Base-by-base conservation (phyloP, 257 asterid genomes). In the Gentiana macrophylla region DNA sequence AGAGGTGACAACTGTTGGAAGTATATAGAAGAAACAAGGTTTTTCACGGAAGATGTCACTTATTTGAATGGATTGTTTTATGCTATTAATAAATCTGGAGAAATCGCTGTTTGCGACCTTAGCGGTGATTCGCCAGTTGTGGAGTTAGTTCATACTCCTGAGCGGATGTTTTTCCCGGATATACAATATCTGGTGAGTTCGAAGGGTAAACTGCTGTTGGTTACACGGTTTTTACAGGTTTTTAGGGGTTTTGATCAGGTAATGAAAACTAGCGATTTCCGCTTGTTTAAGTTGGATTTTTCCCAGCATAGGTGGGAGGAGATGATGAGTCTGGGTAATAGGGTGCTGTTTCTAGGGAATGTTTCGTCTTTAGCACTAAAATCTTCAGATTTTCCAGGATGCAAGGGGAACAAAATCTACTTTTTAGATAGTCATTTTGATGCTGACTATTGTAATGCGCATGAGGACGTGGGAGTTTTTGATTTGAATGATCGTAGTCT, bases 101-200 rank as follows among this genome's bases (percentile, higher is more conserved):
- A 76, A 3, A 63, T 88, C 49, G 94, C 80, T 2, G 65, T 83
- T 37, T 77, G 82, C 68, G 81, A 84, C 55, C 70, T 87, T 5
- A 57, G 41, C 35, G 67, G 51, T 5, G 80, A 67, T 37, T 41
- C 9, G 10, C 76, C 84, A 12, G 50, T 3, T 34, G 82, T 82
- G 62, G 67, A 67, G 50, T 51, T 71, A 32, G 65, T 87, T 32
- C 63, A 55, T 6, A 73, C 67, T 8, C 67, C 47, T 12, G 68
- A 70, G 32, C 70, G 44, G 32, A 6, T 34, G 38, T 59, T 66
- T 56, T 80, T 68, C 2, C 93, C 94, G 0, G 94, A 84, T 67
- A 80, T 80, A 72, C 80, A 70, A 80, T 88, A 88, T 71, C 63
- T 88, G 76, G 95, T 88, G 61, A 74, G 76, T 58, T 79, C 77